Conservation (phyloP, 257 asterid genomes). For the Pogostemon cablin region DNA sequence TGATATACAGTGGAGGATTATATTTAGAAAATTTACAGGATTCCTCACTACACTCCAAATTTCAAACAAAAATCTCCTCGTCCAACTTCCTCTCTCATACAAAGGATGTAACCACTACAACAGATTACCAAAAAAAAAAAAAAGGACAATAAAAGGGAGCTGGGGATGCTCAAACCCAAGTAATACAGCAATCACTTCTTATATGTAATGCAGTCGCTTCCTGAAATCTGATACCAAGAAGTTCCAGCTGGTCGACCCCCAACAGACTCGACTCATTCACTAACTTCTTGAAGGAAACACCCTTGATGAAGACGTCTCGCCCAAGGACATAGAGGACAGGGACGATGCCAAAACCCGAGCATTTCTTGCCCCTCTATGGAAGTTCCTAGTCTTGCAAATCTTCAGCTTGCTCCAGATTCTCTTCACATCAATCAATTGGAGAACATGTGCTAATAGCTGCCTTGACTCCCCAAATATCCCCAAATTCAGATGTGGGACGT, state of each 20-base stretch:
- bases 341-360: constrained; percentile 94
- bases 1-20: constrained; percentile 39
- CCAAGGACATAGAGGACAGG: constrained; percentile 73
- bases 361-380: constrained; percentile 67
- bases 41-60: constrained; percentile 32
- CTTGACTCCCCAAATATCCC: constrained; percentile 69
- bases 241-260: constrained; percentile 21
- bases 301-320: constrained; percentile 58
- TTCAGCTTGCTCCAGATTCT: constrained; percentile 71
- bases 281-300: constrained; percentile 41
- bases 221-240: constrained; percentile 27
- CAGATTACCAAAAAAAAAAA: constrained; percentile 14
- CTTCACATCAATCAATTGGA: constrained; percentile 64
- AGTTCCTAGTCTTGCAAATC: constrained; percentile 64
- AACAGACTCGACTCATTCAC: constrained; percentile 26
- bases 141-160: not conserved
- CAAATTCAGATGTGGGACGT: constrained; percentile 61
- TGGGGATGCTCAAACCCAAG: not conserved
- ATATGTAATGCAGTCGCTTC: constrained; percentile 17
- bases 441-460: constrained; percentile 64
- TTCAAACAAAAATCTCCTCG: constrained; percentile 20
- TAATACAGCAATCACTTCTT: constrained; percentile 16
- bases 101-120: constrained; percentile 28
- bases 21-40: constrained; percentile 37
- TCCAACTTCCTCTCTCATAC: constrained; percentile 32